Conservation (phyloP, 2,329 filamentous ascomycete genomes). For the Pleoardoris graminearum region DNA sequence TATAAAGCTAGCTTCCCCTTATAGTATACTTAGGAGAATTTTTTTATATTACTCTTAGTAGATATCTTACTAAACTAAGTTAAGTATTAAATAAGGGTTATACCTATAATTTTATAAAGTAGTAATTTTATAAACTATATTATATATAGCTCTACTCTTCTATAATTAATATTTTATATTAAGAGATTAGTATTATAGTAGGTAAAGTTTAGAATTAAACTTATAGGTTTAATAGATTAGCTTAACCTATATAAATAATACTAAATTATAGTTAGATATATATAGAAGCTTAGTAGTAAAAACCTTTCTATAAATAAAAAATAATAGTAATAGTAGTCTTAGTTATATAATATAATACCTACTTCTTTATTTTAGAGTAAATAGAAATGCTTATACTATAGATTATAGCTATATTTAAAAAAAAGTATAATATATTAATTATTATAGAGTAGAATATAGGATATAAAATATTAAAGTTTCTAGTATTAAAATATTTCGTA, state of each 20-base stretch:
- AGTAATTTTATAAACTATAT: neutral
- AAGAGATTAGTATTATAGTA: too few species aligned
- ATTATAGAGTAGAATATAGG: slow-evolving; percentile 7
- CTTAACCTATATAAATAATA: too few species aligned
- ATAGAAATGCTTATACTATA: slow-evolving; percentile 6
- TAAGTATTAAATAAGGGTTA: neutral
- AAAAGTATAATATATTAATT: slow-evolving; percentile 9
- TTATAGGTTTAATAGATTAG: too few species aligned
- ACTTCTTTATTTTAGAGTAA: slow-evolving; percentile 9
- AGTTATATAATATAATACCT: slow-evolving; percentile 7
- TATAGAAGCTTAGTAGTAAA: too few species aligned
- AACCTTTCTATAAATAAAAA: neutral
- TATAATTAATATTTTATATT: neutral
- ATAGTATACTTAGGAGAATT: neutral
- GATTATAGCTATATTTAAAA: slow-evolving; percentile 5
- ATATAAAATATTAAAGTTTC: slow-evolving; percentile 7
- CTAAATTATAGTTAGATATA: too few species aligned
- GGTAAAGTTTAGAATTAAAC: too few species aligned
- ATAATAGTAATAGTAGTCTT: slow-evolving; percentile 8
- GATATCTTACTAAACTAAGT: neutral
- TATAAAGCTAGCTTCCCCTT: slow-evolving; percentile 1
- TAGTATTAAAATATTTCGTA: slow-evolving; percentile 10
- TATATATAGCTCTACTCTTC: neutral
- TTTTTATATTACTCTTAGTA: neutral
- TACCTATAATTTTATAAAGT: neutral